Conservation (phyloP, 2,329 filamentous ascomycete genomes). For the Pseudophaeomoniella oleicola region DNA sequence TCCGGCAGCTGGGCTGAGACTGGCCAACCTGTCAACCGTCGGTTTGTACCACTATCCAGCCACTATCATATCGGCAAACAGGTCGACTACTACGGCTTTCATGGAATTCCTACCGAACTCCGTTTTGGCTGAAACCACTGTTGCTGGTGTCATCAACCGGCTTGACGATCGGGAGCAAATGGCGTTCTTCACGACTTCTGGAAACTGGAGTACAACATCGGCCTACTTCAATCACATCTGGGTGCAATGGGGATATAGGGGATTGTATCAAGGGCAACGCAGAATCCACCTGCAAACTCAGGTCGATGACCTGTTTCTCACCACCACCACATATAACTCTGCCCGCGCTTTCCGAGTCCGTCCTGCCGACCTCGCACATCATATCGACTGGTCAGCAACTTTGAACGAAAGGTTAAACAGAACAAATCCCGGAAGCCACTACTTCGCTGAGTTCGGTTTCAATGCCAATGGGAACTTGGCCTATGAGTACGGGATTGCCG, state of each 20-base stretch:
- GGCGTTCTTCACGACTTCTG: constrained; percentile 3
- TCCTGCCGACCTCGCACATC: constrained; percentile 2
- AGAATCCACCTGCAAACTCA: constrained; percentile 2
- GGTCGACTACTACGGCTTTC: constrained; percentile 3
- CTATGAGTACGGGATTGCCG: not conserved
- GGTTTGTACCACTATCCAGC: not conserved
- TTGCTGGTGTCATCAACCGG: constrained; percentile 5
- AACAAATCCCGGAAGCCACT: constrained; percentile 1
- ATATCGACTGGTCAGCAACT: constrained; percentile 1
- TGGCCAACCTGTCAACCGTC: not conserved
- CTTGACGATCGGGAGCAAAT: constrained; percentile 5
- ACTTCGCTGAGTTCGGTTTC: constrained; percentile 4
- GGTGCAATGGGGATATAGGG: constrained; percentile 4
- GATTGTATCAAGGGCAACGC: constrained; percentile 3
- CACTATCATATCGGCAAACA: constrained; percentile 1
- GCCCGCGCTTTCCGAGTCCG: constrained; percentile 3
- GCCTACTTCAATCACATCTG: constrained; percentile 3
- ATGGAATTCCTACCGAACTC: constrained; percentile 2
- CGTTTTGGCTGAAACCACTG: not conserved
- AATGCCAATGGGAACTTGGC: constrained; percentile 5
- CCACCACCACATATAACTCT: constrained; percentile 2
- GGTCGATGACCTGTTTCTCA: constrained; percentile 5
- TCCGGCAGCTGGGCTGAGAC: not conserved
- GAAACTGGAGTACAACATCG: constrained; percentile 4
- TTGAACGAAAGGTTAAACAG: constrained; percentile 2